Evolutionary conservation across 257 asterid species (phyloP).

Genomic region (Jacaranda mimosifolia): DNA sequence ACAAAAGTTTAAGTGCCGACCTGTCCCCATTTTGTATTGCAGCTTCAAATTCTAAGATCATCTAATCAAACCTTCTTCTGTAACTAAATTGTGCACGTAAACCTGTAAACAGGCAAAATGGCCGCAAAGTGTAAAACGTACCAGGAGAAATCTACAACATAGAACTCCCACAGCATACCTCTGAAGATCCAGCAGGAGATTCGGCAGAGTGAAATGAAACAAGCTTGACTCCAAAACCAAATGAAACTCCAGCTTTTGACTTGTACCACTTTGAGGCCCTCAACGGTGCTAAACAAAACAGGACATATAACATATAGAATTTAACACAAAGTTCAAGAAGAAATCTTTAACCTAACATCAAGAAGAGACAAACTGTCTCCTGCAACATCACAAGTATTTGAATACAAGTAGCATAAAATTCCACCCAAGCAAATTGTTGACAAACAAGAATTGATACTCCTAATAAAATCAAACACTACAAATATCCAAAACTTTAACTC

Average conservation of each 20-base stretch:
- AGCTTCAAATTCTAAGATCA: slow-evolving; percentile 87
- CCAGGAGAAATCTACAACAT: slow-evolving; percentile 7
- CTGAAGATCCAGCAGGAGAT: slow-evolving; percentile 71
- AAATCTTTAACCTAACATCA: slow-evolving; percentile 20
- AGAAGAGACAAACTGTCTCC: slow-evolving; percentile 11
- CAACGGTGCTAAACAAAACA: slow-evolving; percentile 66
- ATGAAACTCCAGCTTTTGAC: slow-evolving; percentile 91
- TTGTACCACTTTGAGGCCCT: slow-evolving; percentile 98
- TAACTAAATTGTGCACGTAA: slow-evolving; percentile 71
- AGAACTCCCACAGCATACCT: slow-evolving; percentile 55
- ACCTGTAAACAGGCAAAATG: slow-evolving; percentile 59
- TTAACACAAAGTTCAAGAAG: slow-evolving; percentile 17
- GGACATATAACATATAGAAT: slow-evolving; percentile 24
- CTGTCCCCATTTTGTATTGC: slow-evolving; percentile 86
- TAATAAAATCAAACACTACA: neutral
- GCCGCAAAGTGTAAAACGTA: slow-evolving; percentile 27
- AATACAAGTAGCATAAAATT: neutral
- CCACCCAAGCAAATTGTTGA: slow-evolving; percentile 16
- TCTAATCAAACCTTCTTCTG: slow-evolving; percentile 76
- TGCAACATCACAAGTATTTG: slow-evolving; percentile 7
- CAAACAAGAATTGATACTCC: slow-evolving; percentile 7
- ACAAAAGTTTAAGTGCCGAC: slow-evolving; percentile 74
- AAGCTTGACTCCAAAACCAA: slow-evolving; percentile 99
- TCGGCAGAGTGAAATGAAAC: slow-evolving; percentile 77
- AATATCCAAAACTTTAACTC: neutral